A percentile compares a stretch with the other conserved stretches of the same genome.
phyloP scores from a whole-genome alignment of 306 rosid species.

The Cicer bijugum region DNA sequence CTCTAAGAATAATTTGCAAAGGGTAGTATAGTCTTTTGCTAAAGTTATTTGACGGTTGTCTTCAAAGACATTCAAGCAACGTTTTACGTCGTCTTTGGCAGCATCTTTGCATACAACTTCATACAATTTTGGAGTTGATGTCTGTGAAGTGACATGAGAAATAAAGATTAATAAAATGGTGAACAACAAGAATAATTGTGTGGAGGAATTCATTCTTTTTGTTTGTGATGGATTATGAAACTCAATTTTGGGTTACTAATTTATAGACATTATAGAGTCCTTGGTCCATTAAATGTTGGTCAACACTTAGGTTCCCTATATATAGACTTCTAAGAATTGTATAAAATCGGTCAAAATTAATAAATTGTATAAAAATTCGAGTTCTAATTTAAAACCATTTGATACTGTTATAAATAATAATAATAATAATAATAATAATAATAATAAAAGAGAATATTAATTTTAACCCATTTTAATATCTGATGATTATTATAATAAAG shows the following conservation, averaged over 20 bases:
- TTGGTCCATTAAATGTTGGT: too few relatives aligned
- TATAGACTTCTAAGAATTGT: too few relatives aligned
- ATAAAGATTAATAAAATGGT: neutral
- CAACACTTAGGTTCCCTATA: too few relatives aligned
- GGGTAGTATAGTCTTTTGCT: neutral
- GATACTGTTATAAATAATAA: too few relatives aligned
- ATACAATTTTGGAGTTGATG: neutral
- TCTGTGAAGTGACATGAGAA: neutral
- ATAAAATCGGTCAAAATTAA: too few relatives aligned
- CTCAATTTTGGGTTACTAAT: neutral
- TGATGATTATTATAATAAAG: too few relatives aligned
- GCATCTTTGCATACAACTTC: neutral
- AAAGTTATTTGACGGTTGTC: neutral
- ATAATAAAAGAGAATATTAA: too few relatives aligned
- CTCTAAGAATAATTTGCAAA: neutral
- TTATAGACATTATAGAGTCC: neutral
- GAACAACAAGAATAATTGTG: neutral
- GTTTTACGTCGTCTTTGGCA: neutral
- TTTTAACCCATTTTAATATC: too few relatives aligned
- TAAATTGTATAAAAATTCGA: too few relatives aligned
- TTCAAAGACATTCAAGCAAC: neutral
- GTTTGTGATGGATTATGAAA: neutral
- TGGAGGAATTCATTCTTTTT: constrained; percentile 3
- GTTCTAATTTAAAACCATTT: too few relatives aligned
- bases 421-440: too few relatives aligned